phyloP scores from a whole-genome alignment of 2,329 filamentous ascomycete genomes.

The Ascosphaera pollenicola region DNA sequence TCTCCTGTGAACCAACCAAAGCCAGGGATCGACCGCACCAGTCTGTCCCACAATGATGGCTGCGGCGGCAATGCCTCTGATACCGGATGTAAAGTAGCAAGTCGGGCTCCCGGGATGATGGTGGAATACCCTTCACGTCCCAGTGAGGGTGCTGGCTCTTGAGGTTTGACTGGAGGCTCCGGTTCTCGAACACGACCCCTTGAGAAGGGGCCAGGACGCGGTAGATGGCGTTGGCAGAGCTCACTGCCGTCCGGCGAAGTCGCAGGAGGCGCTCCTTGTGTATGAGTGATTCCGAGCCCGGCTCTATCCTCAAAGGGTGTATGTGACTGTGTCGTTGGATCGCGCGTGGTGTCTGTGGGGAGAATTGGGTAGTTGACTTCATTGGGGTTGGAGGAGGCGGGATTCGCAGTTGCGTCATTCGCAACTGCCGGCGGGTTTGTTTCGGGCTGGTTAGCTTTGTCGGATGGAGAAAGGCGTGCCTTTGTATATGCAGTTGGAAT shows the following conservation, averaged over 20 bases:
- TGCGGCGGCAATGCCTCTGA: slow-evolving; percentile 50
- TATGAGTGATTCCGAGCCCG: slow-evolving; percentile 27
- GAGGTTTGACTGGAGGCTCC: not conserved
- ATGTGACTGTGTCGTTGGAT: slow-evolving; percentile 9
- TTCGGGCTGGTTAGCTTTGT: too few relatives aligned
- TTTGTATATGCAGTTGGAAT: slow-evolving; percentile 25
- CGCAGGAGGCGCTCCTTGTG: slow-evolving; percentile 8
- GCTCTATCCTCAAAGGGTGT: too few relatives aligned
- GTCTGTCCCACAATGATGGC: slow-evolving; percentile 39
- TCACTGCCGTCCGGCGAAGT: not conserved
- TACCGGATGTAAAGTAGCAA: slow-evolving; percentile 41
- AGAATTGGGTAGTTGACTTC: slow-evolving; percentile 16
- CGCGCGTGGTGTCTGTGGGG: slow-evolving; percentile 8
- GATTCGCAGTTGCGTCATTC: slow-evolving; percentile 11
- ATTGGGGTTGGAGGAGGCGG: slow-evolving; percentile 13
- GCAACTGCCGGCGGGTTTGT: too few relatives aligned
- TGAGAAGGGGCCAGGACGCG: not conserved
- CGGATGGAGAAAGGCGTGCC: not conserved
- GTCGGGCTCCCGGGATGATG: slow-evolving; percentile 42
- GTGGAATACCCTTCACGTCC: not conserved
- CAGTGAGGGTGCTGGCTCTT: not conserved
- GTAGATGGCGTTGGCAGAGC: not conserved
- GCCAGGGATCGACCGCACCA: slow-evolving; percentile 44
- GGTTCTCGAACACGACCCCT: not conserved
- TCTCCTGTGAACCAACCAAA: slow-evolving; percentile 46